A percentile compares a stretch with the other conserved stretches of the same genome.
Conservation (phyloP, 2,329 filamentous ascomycete genomes). For the Fusarium phyllophilum region DNA sequence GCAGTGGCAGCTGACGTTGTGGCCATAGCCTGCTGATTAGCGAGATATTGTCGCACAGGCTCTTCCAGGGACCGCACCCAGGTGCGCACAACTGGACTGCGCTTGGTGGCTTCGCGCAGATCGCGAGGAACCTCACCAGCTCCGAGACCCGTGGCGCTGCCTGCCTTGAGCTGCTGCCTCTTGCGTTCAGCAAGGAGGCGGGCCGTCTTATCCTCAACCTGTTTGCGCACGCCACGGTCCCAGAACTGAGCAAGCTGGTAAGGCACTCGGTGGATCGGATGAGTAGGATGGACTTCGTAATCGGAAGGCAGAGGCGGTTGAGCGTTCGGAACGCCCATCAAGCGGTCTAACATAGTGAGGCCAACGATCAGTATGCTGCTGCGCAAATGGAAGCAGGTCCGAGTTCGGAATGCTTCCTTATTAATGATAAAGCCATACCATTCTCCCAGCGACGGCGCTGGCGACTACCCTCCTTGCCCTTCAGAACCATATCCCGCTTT, state of each 20-base stretch:
- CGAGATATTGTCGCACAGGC: constrained; percentile 81
- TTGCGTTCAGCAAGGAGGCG: constrained; percentile 56
- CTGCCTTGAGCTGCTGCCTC: constrained; percentile 56
- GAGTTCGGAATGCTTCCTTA: not conserved
- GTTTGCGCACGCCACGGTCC: constrained; percentile 69
- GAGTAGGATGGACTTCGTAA: constrained; percentile 84
- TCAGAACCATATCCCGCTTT: constrained; percentile 79
- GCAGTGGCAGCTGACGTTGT: constrained; percentile 18
- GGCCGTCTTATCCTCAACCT: constrained; percentile 59
- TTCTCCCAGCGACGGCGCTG: constrained; percentile 95
- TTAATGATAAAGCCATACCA: constrained; percentile 61
- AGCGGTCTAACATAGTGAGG: constrained; percentile 69
- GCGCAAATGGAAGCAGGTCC: not conserved
- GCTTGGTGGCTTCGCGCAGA: constrained; percentile 82
- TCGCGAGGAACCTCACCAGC: constrained; percentile 78
- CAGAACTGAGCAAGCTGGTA: constrained; percentile 91
- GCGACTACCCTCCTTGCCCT: constrained; percentile 90
- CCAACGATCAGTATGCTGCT: constrained; percentile 27
- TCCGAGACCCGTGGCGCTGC: constrained; percentile 56
- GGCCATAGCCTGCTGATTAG: constrained; percentile 54
- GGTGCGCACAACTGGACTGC: constrained; percentile 77
- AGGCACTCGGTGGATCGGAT: constrained; percentile 80
- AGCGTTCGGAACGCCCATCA: constrained; percentile 86
- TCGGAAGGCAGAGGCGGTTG: constrained; percentile 84
- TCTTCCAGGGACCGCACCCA: constrained; percentile 87